phyloP scores from a whole-genome alignment of 495 filamentous ascomycete genomes.

The Pyronema domesticum region DNA sequence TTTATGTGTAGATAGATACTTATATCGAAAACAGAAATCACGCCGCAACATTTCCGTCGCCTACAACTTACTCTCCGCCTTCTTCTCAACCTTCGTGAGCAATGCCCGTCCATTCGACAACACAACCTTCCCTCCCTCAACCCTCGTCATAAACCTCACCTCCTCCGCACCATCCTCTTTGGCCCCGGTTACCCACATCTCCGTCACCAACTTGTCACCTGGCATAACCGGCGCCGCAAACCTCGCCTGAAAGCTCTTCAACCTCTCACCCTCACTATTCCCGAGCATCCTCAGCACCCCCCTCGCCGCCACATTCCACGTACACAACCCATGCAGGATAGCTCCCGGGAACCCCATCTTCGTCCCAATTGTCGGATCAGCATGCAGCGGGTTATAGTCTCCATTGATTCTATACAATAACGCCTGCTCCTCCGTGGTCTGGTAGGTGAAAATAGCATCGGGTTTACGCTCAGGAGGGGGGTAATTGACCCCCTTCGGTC shows the following conservation, averaged over 20 bases:
- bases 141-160: slow-evolving; percentile 54
- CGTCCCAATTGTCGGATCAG: slow-evolving; percentile 60
- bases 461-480: slow-evolving; percentile 52
- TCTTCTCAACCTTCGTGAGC: background rate
- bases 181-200: slow-evolving; percentile 48
- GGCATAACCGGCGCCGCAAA: slow-evolving; percentile 72
- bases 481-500: slow-evolving; percentile 54
- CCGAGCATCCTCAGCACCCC: slow-evolving; percentile 55
- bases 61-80: background rate
- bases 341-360: slow-evolving; percentile 81
- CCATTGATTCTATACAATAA: slow-evolving; percentile 69
- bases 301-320: slow-evolving; percentile 67
- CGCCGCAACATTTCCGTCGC: no score
- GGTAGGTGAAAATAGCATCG: slow-evolving; percentile 52
- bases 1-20: no score
- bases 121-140: slow-evolving; percentile 51
- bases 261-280: slow-evolving; percentile 54
- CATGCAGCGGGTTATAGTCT: slow-evolving; percentile 83
- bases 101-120: slow-evolving; percentile 70
- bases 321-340: slow-evolving; percentile 77
- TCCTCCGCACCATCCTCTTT: slow-evolving; percentile 59
- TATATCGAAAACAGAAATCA: background rate
- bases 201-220: slow-evolving; percentile 49
- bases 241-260: slow-evolving; percentile 72
- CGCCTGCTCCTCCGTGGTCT: slow-evolving; percentile 51